These are phyloP conservation scores for Pisolithus sp. DNA, from an alignment of 768 basidiomycete species.

Conservation along the genomic window DNA sequence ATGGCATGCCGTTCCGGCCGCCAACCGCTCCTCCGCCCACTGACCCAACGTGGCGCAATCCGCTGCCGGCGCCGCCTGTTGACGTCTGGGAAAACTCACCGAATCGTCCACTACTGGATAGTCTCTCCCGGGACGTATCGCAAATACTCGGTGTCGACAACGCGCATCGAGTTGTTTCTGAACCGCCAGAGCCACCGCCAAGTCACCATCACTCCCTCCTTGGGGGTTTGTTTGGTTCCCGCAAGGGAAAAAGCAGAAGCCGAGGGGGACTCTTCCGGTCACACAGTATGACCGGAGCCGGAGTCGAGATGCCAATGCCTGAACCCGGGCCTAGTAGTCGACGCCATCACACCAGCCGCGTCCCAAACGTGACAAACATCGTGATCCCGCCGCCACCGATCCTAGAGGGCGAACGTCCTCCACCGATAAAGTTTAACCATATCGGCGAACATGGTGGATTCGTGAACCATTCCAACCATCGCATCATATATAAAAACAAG, in stretches of 20 bases:
- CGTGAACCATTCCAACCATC: slow-evolving; percentile 61
- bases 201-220: slow-evolving; percentile 10
- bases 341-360: slow-evolving; percentile 10
- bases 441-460: slow-evolving; percentile 40
- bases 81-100: slow-evolving; percentile 55
- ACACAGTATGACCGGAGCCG: slow-evolving; percentile 27
- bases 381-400: slow-evolving; percentile 19
- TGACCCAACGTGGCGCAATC: slow-evolving; percentile 33
- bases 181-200: slow-evolving; percentile 17
- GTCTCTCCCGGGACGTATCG: slow-evolving; percentile 41
- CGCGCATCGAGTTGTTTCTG: not conserved
- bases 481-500: slow-evolving; percentile 47
- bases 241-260: slow-evolving; percentile 28
- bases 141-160: slow-evolving; percentile 10
- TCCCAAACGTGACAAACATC: slow-evolving; percentile 16
- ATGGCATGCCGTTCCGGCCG: slow-evolving; percentile 3
- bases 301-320: slow-evolving; percentile 5
- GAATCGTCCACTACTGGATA: slow-evolving; percentile 45
- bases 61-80: slow-evolving; percentile 56
- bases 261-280: slow-evolving; percentile 42
- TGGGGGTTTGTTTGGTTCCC: slow-evolving; percentile 16
- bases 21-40: slow-evolving; percentile 7
- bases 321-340: slow-evolving; percentile 14
- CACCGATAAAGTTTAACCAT: slow-evolving; percentile 38
- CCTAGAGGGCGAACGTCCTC: slow-evolving; percentile 14